A percentile compares a stretch with the other conserved stretches of the same genome.
Evolutionary conservation across 2,329 filamentous ascomycete species (phyloP).

Genomic region (Verticillium nubilum): DNA sequence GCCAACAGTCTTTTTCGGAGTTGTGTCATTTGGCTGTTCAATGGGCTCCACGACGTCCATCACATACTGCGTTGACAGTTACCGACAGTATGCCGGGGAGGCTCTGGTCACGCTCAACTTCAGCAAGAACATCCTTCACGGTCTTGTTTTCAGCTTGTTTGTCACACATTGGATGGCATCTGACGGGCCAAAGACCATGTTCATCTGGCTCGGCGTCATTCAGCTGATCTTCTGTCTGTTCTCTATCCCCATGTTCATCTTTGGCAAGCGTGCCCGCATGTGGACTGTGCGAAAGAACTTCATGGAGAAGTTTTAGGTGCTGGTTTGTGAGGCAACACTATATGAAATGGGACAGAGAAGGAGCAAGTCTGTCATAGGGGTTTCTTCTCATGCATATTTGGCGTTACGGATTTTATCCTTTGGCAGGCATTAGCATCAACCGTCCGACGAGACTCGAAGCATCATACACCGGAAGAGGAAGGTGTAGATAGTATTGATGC

Average conservation of each 20-base stretch:
- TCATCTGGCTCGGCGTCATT: conserved; percentile 77
- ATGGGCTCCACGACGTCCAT: conserved; percentile 87
- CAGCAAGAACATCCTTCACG: conserved; percentile 89
- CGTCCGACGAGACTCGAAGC: neutral
- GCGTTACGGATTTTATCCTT: neutral
- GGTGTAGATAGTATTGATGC: neutral
- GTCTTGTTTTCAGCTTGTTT: conserved; percentile 82
- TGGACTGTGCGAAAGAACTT: conserved; percentile 85
- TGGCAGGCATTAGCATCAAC: neutral
- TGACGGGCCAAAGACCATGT: conserved; percentile 73
- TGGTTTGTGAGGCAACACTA: too few relatives aligned
- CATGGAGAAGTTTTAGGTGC: conserved; percentile 68
- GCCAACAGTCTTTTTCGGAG: conserved; percentile 86
- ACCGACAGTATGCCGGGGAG: conserved; percentile 89
- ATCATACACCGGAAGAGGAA: neutral
- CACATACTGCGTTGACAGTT: conserved; percentile 90
- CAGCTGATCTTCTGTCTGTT: conserved; percentile 70
- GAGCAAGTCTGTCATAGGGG: neutral
- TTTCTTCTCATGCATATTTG: neutral
- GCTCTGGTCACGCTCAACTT: conserved; percentile 93
- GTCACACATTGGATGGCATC: conserved; percentile 76
- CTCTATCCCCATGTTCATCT: conserved; percentile 91
- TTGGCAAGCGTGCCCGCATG: conserved; percentile 84
- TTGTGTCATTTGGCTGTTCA: conserved; percentile 88
- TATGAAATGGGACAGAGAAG: neutral